Evolutionary conservation across 768 basidiomycete species (phyloP), one percentile per base, ranked within the genome.

Genomic region (Tylopilus rubrobrunneus): DNA sequence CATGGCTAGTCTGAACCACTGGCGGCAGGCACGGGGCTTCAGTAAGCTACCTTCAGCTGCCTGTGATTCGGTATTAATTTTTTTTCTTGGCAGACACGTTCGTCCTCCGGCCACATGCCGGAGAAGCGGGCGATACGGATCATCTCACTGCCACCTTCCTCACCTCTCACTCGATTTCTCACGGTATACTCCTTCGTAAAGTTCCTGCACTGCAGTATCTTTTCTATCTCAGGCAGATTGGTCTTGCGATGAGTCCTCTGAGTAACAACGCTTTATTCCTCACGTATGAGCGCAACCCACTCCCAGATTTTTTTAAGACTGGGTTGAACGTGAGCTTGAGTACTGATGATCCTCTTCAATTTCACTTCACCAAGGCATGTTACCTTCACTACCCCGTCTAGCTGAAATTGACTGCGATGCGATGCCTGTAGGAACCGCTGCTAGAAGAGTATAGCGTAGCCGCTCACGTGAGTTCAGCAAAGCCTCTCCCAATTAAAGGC

Each of bases 251-350:
- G 97, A 94, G 92, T 64, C 97, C 97, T 3, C 73, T 99, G 44
- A 97, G 93, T 71, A 99, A 99, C 68, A 99, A 99, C 60, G 94
- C 97, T 1, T 75, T 99, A 36, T 99, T 99, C 76, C 76, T 99
- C 65, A 87, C 91, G 3, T 98, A 98, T 63, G 97, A 99, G 73
- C 79, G 97, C 41, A 99, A 99, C 65, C 97, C 97, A 0, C 81
- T 99, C 37, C 94, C 93, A 5, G 93, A 96, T 63, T 99, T 96
- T 73, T 98, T 98, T 81, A 87, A 92, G 69, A 86, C 87, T 0
- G 97, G 97, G 21, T 75, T 99, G 60, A 98, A 98, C 68, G 92
- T 98, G 58, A 94, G 92, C 68, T 72, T 98, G 71, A 96, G 94
- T 59, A 98, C 96, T 1, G 96, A 98, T 70, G 92, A 94, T 67